Conservation (phyloP, 2,329 filamentous ascomycete genomes). For the Phialophora verrucosa region DNA sequence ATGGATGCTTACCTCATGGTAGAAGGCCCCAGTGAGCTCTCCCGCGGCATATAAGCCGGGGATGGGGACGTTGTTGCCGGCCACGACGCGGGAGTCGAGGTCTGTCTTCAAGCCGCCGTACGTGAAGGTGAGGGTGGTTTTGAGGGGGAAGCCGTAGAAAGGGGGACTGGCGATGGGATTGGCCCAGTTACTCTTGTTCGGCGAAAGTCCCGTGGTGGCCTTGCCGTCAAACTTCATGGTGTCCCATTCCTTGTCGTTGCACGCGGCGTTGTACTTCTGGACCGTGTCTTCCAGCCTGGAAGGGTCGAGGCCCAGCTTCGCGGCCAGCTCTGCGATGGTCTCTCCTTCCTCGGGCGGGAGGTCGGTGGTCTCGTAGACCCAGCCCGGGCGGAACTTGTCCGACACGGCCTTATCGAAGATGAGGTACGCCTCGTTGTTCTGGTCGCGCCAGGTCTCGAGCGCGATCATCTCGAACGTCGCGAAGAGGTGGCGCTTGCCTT, state of each 20-base stretch:
- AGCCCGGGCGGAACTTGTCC: slow-evolving; percentile 50
- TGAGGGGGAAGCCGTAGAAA: slow-evolving; percentile 44
- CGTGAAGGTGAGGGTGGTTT: slow-evolving; percentile 39
- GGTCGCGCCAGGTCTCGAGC: slow-evolving; percentile 49
- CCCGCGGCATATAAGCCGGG: slow-evolving; percentile 39
- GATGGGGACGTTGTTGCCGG: slow-evolving; percentile 48
- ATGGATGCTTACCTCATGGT: slow-evolving; percentile 24
- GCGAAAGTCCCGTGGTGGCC: slow-evolving; percentile 43
- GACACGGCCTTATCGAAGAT: slow-evolving; percentile 50
- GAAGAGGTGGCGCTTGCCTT: slow-evolving; percentile 49
- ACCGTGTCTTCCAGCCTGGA: slow-evolving; percentile 47
- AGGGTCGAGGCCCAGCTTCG: slow-evolving; percentile 47
- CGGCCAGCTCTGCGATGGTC: slow-evolving; percentile 48
- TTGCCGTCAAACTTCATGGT: slow-evolving; percentile 49
- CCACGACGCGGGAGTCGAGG: slow-evolving; percentile 46
- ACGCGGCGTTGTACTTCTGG: slow-evolving; percentile 48
- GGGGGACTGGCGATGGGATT: slow-evolving; percentile 46
- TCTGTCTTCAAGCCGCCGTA: slow-evolving; percentile 48
- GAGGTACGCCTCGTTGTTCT: slow-evolving; percentile 51
- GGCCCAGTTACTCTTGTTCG: slow-evolving; percentile 50
- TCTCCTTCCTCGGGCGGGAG: slow-evolving; percentile 48
- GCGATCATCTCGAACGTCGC: slow-evolving; percentile 54
- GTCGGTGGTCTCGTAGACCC: slow-evolving; percentile 53
- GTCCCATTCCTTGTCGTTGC: slow-evolving; percentile 48
- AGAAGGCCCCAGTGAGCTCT: slow-evolving; percentile 31